Evolutionary conservation across 2,329 filamentous ascomycete species (phyloP).

Genomic region (Fusarium dlaminii): DNA sequence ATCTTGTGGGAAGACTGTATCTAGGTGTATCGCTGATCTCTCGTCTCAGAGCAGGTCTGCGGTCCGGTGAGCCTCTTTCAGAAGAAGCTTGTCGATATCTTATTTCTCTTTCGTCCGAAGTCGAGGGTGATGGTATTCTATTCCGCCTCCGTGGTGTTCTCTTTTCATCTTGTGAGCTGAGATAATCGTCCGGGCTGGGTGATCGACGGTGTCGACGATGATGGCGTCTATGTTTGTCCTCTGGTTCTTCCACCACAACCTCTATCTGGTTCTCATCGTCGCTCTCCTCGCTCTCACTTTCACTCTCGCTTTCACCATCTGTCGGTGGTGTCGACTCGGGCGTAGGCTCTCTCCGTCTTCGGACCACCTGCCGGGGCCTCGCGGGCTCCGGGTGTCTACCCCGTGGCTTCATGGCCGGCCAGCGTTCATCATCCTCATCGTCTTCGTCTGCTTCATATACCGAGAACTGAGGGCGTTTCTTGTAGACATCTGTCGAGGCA

Average conservation of each 20-base stretch:
- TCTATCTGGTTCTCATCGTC: slow-evolving; percentile 35
- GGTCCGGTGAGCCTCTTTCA: slow-evolving; percentile 43
- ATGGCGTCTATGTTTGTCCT: slow-evolving; percentile 37
- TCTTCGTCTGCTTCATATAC: slow-evolving; percentile 43
- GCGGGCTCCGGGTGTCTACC: slow-evolving; percentile 31
- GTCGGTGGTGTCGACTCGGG: slow-evolving; percentile 32
- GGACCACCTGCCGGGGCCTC: slow-evolving; percentile 24
- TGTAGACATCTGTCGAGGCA: slow-evolving; percentile 45
- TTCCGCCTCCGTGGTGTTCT: slow-evolving; percentile 35
- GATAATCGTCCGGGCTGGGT: slow-evolving; percentile 43
- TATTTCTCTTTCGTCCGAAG: slow-evolving; percentile 40
- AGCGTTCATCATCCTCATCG: slow-evolving; percentile 29
- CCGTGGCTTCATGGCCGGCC: slow-evolving; percentile 31
- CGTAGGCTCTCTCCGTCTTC: slow-evolving; percentile 30
- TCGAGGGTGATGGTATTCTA: slow-evolving; percentile 34
- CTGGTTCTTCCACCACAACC: slow-evolving; percentile 43
- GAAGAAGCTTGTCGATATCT: slow-evolving; percentile 39
- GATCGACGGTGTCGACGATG: slow-evolving; percentile 20
- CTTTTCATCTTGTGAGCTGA: slow-evolving; percentile 40
- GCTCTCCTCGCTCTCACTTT: slow-evolving; percentile 27
- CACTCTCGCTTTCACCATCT: slow-evolving; percentile 20
- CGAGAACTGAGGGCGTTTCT: slow-evolving; percentile 42
- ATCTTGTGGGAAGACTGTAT: slow-evolving; percentile 38
- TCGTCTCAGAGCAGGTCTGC: slow-evolving; percentile 42
- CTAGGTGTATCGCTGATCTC: slow-evolving; percentile 45